Conservation (phyloP, 495 filamentous ascomycete genomes). For the Neurospora cerealis region DNA sequence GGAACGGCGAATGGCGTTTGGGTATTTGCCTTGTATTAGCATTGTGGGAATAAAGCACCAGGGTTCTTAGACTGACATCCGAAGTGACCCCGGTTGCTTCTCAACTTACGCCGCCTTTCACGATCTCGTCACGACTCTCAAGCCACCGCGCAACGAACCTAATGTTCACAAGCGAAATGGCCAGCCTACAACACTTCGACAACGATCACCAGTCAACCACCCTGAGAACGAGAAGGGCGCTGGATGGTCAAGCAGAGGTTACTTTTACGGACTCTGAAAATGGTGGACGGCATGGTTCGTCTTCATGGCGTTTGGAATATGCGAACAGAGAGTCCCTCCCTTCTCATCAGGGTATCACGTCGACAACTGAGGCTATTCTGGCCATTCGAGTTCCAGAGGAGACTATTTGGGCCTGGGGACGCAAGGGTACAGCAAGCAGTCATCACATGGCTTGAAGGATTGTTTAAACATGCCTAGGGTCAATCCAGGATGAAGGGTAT, state of each 20-base stretch:
- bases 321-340: background rate
- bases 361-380: background rate
- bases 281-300: background rate
- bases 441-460: background rate
- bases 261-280: background rate
- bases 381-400: background rate
- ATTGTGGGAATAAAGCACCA: constrained; percentile 19
- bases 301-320: background rate
- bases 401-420: background rate
- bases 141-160: background rate
- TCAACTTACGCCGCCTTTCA: background rate
- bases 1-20: constrained; percentile 28
- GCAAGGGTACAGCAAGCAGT: background rate
- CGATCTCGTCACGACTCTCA: background rate
- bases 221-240: background rate
- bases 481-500: background rate
- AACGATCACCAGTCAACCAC: background rate
- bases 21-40: constrained; percentile 15
- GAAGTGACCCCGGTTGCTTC: constrained; percentile 1
- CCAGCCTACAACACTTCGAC: background rate
- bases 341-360: background rate
- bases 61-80: constrained; percentile 11
- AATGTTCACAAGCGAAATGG: background rate
- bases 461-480: background rate
- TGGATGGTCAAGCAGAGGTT: background rate